These are phyloP conservation scores for Bryoglossum gracile DNA, from an alignment of 495 filamentous ascomycete genomes.

Conservation along the genomic window DNA sequence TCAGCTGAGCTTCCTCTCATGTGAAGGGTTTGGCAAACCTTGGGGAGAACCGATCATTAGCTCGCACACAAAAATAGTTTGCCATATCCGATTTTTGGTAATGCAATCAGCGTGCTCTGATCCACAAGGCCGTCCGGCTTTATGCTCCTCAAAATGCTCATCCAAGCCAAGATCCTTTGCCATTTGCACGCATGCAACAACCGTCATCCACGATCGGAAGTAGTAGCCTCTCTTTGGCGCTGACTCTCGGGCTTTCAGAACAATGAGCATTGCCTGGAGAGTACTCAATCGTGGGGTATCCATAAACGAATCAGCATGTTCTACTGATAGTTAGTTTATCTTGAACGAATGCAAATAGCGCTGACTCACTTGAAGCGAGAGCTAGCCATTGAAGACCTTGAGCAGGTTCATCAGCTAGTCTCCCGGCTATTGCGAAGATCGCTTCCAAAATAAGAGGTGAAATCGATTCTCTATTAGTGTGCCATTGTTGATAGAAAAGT, in stretches of 20 bases:
- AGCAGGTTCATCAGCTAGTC: conserved; percentile 72
- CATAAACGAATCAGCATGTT: conserved; percentile 93
- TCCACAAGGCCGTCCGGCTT: conserved; percentile 60
- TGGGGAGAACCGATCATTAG: conserved; percentile 93
- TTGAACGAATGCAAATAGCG: not conserved
- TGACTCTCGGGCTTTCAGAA: conserved; percentile 87
- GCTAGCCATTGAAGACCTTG: conserved; percentile 93
- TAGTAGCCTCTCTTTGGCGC: conserved; percentile 92
- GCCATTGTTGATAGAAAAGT: conserved; percentile 89
- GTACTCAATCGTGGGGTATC: conserved; percentile 91
- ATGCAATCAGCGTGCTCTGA: conserved; percentile 66
- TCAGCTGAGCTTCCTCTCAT: conserved; percentile 27
- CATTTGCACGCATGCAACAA: conserved; percentile 88
- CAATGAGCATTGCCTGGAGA: conserved; percentile 80
- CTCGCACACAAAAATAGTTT: conserved; percentile 79
- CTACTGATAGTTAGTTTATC: conserved; percentile 33
- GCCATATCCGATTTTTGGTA: conserved; percentile 84
- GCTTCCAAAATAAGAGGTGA: conserved; percentile 90
- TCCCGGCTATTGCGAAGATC: conserved; percentile 87
- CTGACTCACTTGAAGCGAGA: conserved; percentile 74
- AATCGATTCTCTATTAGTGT: conserved; percentile 72
- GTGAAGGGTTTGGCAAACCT: conserved; percentile 36
- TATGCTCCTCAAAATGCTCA: conserved; percentile 75
- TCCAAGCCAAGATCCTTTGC: conserved; percentile 87
- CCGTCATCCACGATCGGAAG: conserved; percentile 95